Evolutionary conservation across 306 rosid species (phyloP), one percentile per base, ranked within the genome.

Genomic region (Lathyrus aphaca): DNA sequence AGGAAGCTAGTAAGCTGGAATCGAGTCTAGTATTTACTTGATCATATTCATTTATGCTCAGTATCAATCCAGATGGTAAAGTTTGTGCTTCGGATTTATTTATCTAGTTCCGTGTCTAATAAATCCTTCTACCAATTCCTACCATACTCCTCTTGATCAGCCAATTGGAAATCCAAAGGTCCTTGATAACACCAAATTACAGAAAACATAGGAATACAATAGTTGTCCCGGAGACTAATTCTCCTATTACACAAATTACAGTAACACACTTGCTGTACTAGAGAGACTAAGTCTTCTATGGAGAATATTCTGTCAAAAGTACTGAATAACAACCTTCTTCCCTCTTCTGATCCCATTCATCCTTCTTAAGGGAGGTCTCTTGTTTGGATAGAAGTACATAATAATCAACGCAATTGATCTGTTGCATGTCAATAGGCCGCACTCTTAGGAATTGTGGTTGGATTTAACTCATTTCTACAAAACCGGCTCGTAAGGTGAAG

Each of bases 1-100:
- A 3, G 68, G 39, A 77, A 45, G 62, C 39, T 37, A 16, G 48
- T 17, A 64, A 64, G 61, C 30, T 64, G 38, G 71, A 43, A 14
- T 62, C 16, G 16, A 61, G 53, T 37, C 32, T 19, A 23, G 60
- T 44, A 70, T 70, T 70, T 64, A 55, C 73, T 63, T 46, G 51
- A 54, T 57, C 45, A 16, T 66, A 35, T 51, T 66, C 74, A 30
- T 53, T 58, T 50, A 37, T 29, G 44, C 60, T 50, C 25, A 37
- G 18, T 12, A 32, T n/a, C 44, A 49, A 48, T 48, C 65, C 39
- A 49, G n/a, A 59, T 32, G 60, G 64, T 51, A 72, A 37, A 50
- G 29, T 16, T 42, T 67, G 50, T 30, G 58, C 58, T 72, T 60
- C 14, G 4, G 12, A 72, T 72, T 65, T 11, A 72, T 72, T 65